phyloP scores from a whole-genome alignment of 352 stramenopile genomes.

The Globisporangium middletonii region DNA sequence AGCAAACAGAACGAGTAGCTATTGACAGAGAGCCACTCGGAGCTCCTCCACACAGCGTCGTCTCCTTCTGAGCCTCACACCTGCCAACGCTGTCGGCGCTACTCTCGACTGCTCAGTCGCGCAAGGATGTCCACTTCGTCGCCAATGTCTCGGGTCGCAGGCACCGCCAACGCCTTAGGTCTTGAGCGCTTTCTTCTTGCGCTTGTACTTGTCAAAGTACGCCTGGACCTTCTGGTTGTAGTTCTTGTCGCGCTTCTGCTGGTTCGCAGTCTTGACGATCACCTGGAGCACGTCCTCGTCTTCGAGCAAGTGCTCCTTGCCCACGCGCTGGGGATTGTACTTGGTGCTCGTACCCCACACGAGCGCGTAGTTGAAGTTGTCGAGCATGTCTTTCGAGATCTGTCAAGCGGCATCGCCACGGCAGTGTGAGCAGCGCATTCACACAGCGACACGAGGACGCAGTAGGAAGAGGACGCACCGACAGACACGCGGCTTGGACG shows the following conservation, averaged over 20 bases:
- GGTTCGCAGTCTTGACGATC: constrained; percentile 97
- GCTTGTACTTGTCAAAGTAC: constrained; percentile 96
- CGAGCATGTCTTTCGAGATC: constrained; percentile 90
- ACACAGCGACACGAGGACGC: background rate
- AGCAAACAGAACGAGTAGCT: too few species aligned
- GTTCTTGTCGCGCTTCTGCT: constrained; percentile 98
- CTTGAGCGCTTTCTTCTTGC: constrained; percentile 93
- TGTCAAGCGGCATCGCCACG: constrained; percentile 11
- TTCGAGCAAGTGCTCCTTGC: constrained; percentile 92
- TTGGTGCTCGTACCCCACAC: constrained; percentile 98
- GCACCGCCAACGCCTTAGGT: constrained; percentile 31
- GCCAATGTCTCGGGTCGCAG: too few species aligned
- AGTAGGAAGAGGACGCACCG: constrained; percentile 31
- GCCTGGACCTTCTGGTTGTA: constrained; percentile 95
- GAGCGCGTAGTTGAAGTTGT: constrained; percentile 97
- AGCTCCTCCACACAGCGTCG: too few species aligned
- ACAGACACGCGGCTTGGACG: constrained; percentile 77
- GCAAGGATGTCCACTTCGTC: too few species aligned
- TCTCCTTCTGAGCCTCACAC: too few species aligned
- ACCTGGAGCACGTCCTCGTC: constrained; percentile 99
- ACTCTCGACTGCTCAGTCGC: too few species aligned
- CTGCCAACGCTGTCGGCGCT: too few species aligned
- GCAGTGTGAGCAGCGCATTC: background rate
- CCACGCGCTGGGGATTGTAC: constrained; percentile 95
- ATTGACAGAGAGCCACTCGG: too few species aligned